A percentile compares a stretch with the other conserved stretches of the same genome.
Conservation (phyloP, 2,329 filamentous ascomycete species). For the Hypoxylon sp. region DNA sequence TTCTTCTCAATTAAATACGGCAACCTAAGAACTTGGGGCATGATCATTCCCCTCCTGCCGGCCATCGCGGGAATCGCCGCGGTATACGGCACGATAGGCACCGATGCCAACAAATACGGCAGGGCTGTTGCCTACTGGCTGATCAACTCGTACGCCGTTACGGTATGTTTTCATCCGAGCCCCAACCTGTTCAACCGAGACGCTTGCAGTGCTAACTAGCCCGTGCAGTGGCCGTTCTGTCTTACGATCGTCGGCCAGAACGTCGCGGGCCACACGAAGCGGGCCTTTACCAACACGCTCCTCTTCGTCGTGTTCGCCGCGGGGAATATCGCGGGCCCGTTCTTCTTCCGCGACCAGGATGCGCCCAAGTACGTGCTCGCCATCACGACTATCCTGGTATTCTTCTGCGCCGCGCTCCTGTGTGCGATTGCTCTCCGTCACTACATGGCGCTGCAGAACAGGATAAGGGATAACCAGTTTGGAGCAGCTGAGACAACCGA, state of each 20-base stretch:
- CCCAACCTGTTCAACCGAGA: background rate
- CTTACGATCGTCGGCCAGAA: slow-evolving; percentile 32
- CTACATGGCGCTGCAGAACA: slow-evolving; percentile 35
- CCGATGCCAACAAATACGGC: slow-evolving; percentile 38
- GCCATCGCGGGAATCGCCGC: slow-evolving; percentile 41
- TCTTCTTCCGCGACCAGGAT: slow-evolving; percentile 38
- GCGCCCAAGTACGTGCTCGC: slow-evolving; percentile 37
- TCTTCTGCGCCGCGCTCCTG: slow-evolving; percentile 34
- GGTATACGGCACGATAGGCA: slow-evolving; percentile 39
- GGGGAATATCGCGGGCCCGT: slow-evolving; percentile 36
- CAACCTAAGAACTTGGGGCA: slow-evolving; percentile 40
- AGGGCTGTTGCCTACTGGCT: slow-evolving; percentile 37
- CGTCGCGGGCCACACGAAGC: slow-evolving; percentile 31
- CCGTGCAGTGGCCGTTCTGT: slow-evolving; percentile 31
- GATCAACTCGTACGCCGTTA: slow-evolving; percentile 42
- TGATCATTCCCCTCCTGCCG: slow-evolving; percentile 40
- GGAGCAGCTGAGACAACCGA: slow-evolving; percentile 25
- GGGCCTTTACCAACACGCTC: slow-evolving; percentile 31
- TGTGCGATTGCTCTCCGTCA: slow-evolving; percentile 32
- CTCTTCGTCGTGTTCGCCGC: slow-evolving; percentile 34
- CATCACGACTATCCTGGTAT: slow-evolving; percentile 38
- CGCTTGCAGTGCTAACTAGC: background rate
- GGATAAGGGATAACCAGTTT: slow-evolving; percentile 22
- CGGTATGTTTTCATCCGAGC: slow-evolving; percentile 28
- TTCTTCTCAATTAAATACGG: slow-evolving; percentile 37